phyloP scores from a whole-genome alignment of 83 land plant species.

The Picea engelmannii region DNA sequence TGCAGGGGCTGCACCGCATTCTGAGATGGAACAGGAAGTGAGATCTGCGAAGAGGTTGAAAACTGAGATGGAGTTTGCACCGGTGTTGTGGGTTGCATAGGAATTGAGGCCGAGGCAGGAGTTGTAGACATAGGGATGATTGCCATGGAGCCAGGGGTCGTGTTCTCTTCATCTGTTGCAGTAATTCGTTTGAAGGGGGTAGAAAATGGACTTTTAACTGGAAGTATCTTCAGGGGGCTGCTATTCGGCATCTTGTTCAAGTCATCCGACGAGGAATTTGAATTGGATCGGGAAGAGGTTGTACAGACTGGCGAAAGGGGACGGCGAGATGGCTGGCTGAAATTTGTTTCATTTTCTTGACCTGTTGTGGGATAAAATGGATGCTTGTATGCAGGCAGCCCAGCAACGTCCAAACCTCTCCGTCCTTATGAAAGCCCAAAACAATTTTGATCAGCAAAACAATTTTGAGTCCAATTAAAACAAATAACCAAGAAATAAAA shows the following conservation, averaged over 20 bases:
- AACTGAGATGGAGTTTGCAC: constrained; percentile 33
- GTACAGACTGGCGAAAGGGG: constrained; percentile 39
- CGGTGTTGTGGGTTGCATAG: constrained; percentile 40
- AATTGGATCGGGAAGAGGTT: constrained; percentile 37
- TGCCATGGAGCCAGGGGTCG: constrained; percentile 36
- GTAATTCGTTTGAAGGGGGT: constrained; percentile 23
- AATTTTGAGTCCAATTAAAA: background rate
- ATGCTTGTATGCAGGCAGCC: constrained; percentile 38
- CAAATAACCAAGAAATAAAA: background rate
- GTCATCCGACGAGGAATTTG: constrained; percentile 21
- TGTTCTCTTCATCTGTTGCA: constrained; percentile 41
- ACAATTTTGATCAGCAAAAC: background rate
- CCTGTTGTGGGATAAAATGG: constrained; percentile 22
- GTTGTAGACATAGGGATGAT: constrained; percentile 41
- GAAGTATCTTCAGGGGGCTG: constrained; percentile 13
- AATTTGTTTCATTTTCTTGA: constrained; percentile 29
- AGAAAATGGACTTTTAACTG: constrained; percentile 11
- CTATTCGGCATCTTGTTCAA: constrained; percentile 16
- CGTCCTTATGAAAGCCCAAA: constrained; percentile 27
- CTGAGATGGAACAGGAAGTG: background rate
- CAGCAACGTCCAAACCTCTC: constrained; percentile 59
- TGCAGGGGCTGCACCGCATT: background rate
- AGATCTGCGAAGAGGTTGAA: background rate
- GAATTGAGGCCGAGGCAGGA: constrained; percentile 32
- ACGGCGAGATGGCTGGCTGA: constrained; percentile 19